A percentile compares a stretch with the other conserved stretches of the same genome.
These are phyloP conservation scores for Mortierella sp. DNA, from an alignment of 371 early-diverging fungal species.

Conservation along the genomic window DNA sequence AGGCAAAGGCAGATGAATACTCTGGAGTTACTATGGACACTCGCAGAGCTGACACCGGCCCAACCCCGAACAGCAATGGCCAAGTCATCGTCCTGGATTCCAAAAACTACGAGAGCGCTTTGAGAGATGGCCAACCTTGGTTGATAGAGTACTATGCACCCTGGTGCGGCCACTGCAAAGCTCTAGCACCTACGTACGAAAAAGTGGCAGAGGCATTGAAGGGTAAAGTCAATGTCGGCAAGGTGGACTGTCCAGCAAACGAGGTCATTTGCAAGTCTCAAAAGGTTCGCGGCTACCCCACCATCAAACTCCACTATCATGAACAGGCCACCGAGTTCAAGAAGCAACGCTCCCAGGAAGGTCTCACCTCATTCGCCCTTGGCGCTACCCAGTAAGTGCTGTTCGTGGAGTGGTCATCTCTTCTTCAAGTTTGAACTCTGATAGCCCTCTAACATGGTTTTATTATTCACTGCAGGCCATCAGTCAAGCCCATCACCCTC, in stretches of 20 bases:
- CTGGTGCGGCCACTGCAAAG: constrained; percentile 90
- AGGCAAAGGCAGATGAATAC: constrained; percentile 16
- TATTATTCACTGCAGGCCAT: constrained; percentile 15
- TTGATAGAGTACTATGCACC: constrained; percentile 88
- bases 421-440: too few species aligned
- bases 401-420: too few species aligned
- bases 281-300: constrained; percentile 84
- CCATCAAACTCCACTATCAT: constrained; percentile 75
- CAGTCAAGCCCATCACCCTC: constrained; percentile 13
- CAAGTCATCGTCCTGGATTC: constrained; percentile 27
- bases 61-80: constrained; percentile 14
- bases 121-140: constrained; percentile 61
- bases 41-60: neutral
- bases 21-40: neutral
- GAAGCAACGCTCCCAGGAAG: constrained; percentile 65
- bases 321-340: constrained; percentile 59
- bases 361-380: constrained; percentile 62
- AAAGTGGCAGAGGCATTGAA: constrained; percentile 71
- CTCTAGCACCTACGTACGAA: constrained; percentile 82
- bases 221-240: constrained; percentile 82
- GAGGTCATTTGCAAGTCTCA: constrained; percentile 64
- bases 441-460: too few species aligned
- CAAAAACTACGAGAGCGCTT: constrained; percentile 12
- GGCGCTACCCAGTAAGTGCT: constrained; percentile 47
- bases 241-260: constrained; percentile 82